Evolutionary conservation across 768 basidiomycete genomes (phyloP).

Genomic region (Trametes sanguinea): DNA sequence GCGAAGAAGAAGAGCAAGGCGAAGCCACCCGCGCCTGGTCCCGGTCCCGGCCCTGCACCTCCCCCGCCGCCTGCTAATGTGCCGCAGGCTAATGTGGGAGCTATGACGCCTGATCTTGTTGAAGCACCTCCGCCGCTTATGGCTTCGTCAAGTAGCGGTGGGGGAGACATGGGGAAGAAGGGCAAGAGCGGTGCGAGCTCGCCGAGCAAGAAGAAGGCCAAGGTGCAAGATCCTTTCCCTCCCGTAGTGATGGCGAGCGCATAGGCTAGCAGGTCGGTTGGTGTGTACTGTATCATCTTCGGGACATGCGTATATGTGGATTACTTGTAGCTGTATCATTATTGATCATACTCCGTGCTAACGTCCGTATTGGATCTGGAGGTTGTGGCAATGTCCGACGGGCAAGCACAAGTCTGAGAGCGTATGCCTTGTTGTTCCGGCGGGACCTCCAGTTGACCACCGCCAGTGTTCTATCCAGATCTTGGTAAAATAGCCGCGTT

Average conservation of each 20-base stretch:
- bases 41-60: constrained; percentile 5
- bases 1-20: constrained; percentile 59
- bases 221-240: constrained; percentile 27
- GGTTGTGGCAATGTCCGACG: not conserved
- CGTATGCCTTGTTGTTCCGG: too few species aligned
- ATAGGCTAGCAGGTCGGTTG: constrained; percentile 3
- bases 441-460: too few species aligned
- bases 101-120: not conserved
- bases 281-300: constrained; percentile 10
- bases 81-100: not conserved
- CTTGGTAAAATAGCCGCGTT: too few species aligned
- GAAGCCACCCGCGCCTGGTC: constrained; percentile 27
- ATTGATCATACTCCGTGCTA: not conserved
- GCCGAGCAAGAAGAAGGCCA: constrained; percentile 29
- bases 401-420: too few species aligned
- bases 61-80: not conserved
- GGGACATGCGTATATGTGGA: constrained; percentile 10
- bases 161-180: constrained; percentile 27
- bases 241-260: constrained; percentile 37
- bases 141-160: constrained; percentile 5
- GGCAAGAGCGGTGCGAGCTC: constrained; percentile 26
- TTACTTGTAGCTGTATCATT: constrained; percentile 21
- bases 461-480: too few species aligned
- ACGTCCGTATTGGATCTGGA: too few species aligned
- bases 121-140: constrained; percentile 11